Conservation (phyloP, 2,329 filamentous ascomycete genomes). For the Emmonsia crescens region DNA sequence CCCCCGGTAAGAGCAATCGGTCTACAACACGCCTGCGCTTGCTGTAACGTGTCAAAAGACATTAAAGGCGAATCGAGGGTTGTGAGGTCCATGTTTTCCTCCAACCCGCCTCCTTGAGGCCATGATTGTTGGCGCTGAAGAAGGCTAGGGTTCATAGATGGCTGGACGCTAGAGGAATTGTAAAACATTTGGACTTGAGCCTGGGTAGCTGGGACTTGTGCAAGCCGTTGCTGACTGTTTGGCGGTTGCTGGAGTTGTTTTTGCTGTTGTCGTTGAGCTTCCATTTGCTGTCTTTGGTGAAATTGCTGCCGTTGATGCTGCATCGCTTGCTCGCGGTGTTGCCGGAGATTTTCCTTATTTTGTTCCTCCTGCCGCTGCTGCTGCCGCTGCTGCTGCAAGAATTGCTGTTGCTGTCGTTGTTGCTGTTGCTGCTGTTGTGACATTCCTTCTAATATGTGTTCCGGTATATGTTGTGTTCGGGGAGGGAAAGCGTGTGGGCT, state of each 20-base stretch:
- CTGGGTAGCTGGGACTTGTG: not conserved
- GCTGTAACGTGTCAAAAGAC: not conserved
- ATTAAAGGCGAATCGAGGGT: not conserved
- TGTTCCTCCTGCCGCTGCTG: not conserved
- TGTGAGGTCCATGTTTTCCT: not conserved
- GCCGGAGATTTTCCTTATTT: not conserved
- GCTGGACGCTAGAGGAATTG: not conserved
- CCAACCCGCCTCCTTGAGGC: not conserved
- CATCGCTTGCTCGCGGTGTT: not conserved
- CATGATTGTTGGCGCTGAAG: not conserved
- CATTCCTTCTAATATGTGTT: not conserved
- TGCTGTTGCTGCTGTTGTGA: not conserved
- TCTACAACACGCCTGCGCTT: not conserved
- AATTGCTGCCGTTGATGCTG: not conserved
- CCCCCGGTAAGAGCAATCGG: not conserved
- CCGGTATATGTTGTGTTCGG: not conserved
- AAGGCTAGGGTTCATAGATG: not conserved
- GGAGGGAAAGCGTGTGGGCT: slow-evolving; percentile 4
- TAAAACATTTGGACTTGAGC: not conserved
- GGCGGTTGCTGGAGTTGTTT: not conserved
- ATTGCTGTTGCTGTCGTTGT: not conserved
- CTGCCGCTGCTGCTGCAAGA: not conserved
- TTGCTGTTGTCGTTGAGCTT: not conserved
- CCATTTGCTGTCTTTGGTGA: not conserved
- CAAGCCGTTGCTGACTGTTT: not conserved